Evolutionary conservation across 139 green algal species (phyloP).

Genomic region (Yamagishiella unicocca): DNA sequence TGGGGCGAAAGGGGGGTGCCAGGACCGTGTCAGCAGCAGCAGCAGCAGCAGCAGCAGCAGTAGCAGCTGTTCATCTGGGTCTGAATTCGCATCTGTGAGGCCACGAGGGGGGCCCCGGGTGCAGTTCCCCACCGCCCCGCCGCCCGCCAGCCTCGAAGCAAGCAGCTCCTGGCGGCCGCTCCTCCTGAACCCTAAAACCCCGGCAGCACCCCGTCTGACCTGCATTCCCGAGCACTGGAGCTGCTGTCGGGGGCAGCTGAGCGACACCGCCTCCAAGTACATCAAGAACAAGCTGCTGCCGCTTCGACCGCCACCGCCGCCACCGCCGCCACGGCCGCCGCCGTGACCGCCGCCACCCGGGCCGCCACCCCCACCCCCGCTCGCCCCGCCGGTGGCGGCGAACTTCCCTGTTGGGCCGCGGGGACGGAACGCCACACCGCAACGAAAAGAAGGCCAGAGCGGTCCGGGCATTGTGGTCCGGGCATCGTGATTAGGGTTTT

Average conservation of each 20-base stretch:
- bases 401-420: slow-evolving; percentile 57
- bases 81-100: no score
- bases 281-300: slow-evolving; percentile 85
- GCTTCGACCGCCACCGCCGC: slow-evolving; percentile 32
- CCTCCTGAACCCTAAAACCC: background rate
- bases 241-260: slow-evolving; percentile 61
- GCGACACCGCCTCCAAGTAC: slow-evolving; percentile 92
- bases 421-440: no score
- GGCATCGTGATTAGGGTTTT: no score
- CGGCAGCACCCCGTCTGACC: background rate
- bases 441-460: no score
- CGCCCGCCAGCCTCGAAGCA: no score
- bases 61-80: no score
- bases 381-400: slow-evolving; percentile 46
- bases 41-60: no score
- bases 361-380: slow-evolving; percentile 1
- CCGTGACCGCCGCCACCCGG: slow-evolving; percentile 6
- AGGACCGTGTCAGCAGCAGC: no score
- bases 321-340: slow-evolving; percentile 9
- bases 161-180: no score
- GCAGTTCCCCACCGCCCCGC: no score
- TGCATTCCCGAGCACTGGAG: background rate
- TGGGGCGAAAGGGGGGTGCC: background rate
- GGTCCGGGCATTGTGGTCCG: no score
- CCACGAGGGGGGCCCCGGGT: no score